Base-by-base conservation (phyloP, 2,329 filamentous ascomycete genomes). In the Claviceps pazoutovae region DNA sequence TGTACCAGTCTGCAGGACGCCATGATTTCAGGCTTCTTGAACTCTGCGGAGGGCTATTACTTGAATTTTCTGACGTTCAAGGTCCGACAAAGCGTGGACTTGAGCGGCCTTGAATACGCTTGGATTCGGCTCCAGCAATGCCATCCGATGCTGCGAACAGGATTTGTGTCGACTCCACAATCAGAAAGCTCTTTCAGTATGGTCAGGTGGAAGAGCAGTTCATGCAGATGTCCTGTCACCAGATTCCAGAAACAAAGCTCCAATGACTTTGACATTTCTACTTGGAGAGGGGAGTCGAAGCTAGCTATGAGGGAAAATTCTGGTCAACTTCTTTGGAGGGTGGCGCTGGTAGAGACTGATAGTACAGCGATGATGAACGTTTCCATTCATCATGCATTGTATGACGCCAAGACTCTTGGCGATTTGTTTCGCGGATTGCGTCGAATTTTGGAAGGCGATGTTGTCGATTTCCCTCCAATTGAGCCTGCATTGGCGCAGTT, bases 1-100 rank as follows among this genome's bases (percentile, higher is more conserved):
- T 95, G 88, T 62, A 95, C 89, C 0, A 74, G 84, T 0, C 71
- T 89, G 0, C 90, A 96, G 59, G 76, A 79, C 48, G 88, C 86
- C 0, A 89, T 96, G 77, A 63, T 95, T 48, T 82, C 82, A 0
- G 80, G 87, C 17, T 94, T 85, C 56, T 61, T 85, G 17, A 75
- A 80, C 50, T 87, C 84, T 0, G 65, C 75, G 1, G 86, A 86
- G 0, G 61, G 67, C 2, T 69, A 84, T 38, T 96, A 96, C 61
- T 78, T 94, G 60, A 96, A 95, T 60, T 80, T 80, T 53, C 68
- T 88, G 39, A 71, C 73, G 19, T 76, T 84, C 60, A 60, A 68
- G 17, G 56, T 88, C 2, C 56, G 73, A 1, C 34, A 61, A 0
- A 60, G 60, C 0, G 49, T 78, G 0, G 64, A 72, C 5, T 50